Evolutionary conservation across 495 filamentous ascomycete genomes (phyloP), one percentile per base, ranked within the genome.

Genomic region (Symbiotaphrina buchneri): DNA sequence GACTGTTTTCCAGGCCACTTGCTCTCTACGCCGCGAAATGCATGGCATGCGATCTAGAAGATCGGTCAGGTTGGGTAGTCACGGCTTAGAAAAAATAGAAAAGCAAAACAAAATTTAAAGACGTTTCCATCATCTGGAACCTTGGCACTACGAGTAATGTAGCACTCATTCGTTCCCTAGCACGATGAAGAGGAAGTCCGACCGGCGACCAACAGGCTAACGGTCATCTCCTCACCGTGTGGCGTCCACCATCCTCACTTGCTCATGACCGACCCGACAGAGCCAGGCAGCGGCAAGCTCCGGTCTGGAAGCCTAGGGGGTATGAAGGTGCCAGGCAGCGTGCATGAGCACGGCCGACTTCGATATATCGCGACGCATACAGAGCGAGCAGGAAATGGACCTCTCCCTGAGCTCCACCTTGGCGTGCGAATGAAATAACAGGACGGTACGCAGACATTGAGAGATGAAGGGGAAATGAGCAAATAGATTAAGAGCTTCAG

Each of bases 381-480:
- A 38, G 35, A 38, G 35, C 22, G 25, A 35, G 29, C 34, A 33
- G 35, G 35, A 35, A 25, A 8, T 35, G 34, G 35, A 35, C 19
- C 30, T 35, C 31, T 20, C 35, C 31, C 29, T 38, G 35, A 18
- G 24, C 35, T 38, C 35, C 35, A 38, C 35, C 35, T 38, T 38
- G 35, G 20, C 35, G 26, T 38, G 35, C 35, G 35, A 18, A 37
- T 10, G 23, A 19, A 23, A 21, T 17, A 17, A n/a, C 20, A 3
- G n/a, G 14, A 27, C 27, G 28, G 32, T 6, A 18, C 11, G 5
- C 18, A 34, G 13, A 11, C 23, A 14, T 11, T 14, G 25, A 21
- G 14, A 2, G n/a, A 5, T 15, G 30, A 18, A 11, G 33, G 11
- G 22, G 33, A 28, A 35, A 35, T 2, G 13, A 32, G 22, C 8